phyloP scores from a whole-genome alignment of 2,329 filamentous ascomycete species.

The Aspergillus jensenii region DNA sequence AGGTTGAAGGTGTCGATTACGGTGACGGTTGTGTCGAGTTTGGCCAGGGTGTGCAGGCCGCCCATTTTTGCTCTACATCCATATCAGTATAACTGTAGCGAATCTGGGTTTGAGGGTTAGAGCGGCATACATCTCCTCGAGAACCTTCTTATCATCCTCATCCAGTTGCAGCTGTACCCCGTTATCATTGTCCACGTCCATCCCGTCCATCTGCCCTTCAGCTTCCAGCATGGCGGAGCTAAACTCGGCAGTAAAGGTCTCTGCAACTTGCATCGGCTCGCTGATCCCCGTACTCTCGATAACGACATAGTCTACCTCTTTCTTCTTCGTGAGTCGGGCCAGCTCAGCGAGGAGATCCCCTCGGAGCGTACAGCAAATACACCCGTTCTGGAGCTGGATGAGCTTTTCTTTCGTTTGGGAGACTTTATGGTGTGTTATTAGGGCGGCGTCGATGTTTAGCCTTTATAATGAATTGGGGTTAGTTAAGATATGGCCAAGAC shows the following conservation, averaged over 20 bases:
- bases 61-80: conserved; percentile 52
- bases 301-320: conserved; percentile 68
- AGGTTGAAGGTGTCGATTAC: conserved; percentile 73
- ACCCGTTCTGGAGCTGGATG: conserved; percentile 69
- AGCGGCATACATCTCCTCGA: conserved; percentile 49
- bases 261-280: conserved; percentile 71
- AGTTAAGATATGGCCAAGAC: too few relatives aligned
- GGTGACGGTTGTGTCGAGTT: conserved; percentile 69
- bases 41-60: conserved; percentile 65
- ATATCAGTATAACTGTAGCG: background rate
- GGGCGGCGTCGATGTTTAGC: conserved; percentile 64
- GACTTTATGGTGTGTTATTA: conserved; percentile 59
- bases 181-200: conserved; percentile 40
- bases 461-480: conserved; percentile 29
- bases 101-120: conserved; percentile 1
- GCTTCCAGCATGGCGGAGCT: conserved; percentile 48
- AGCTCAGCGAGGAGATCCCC: conserved; percentile 71
- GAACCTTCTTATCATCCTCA: conserved; percentile 45
- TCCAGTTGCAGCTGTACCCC: conserved; percentile 27
- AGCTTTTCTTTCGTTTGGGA: conserved; percentile 64
- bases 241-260: conserved; percentile 65
- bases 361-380: conserved; percentile 73
- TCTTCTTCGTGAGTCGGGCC: conserved; percentile 61
- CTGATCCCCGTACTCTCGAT: conserved; percentile 73
- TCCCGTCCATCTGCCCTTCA: conserved; percentile 40